phyloP scores from a whole-genome alignment of 169 alveolate genomes.

The Plasmodium billcollinsi region DNA sequence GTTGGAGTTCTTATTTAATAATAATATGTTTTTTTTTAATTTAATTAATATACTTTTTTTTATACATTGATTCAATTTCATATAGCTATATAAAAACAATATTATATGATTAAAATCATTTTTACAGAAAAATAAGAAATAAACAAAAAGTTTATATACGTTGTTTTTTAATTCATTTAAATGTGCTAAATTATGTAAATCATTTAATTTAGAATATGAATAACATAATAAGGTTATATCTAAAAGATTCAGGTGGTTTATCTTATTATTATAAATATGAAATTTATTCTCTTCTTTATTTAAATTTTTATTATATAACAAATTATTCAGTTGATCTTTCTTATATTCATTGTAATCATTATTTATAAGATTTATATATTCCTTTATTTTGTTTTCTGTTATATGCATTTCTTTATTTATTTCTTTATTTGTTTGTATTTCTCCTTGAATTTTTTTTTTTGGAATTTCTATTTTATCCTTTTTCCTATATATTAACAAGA shows the following conservation, averaged over 20 bases:
- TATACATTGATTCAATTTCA: constrained; percentile 24
- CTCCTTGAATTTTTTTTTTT: background rate
- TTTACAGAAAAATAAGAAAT: constrained; percentile 44
- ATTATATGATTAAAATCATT: constrained; percentile 31
- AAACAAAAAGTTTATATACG: constrained; percentile 53
- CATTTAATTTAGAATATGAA: constrained; percentile 43
- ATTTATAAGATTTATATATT: background rate
- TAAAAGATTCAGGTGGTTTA: constrained; percentile 27
- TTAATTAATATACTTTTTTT: constrained; percentile 32
- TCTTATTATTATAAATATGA: background rate
- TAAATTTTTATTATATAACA: background rate
- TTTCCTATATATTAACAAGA: constrained; percentile 10
- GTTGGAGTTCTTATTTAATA: background rate
- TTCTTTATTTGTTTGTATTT: too few species aligned
- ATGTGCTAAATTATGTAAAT: constrained; percentile 10
- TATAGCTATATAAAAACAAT: constrained; percentile 54
- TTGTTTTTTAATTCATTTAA: constrained; percentile 36
- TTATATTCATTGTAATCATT: background rate
- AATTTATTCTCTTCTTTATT: background rate
- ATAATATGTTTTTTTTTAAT: constrained; percentile 22
- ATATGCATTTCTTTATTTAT: too few species aligned
- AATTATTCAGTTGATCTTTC: background rate
- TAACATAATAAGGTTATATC: constrained; percentile 69
- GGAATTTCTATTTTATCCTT: background rate
- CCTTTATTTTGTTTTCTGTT: too few species aligned